Percentiles rank a stretch among this genome's conserved stretches.
These are phyloP conservation scores for Exophiala spinifera DNA, from an alignment of 2,329 filamentous ascomycete genomes.

Conservation along the genomic window DNA sequence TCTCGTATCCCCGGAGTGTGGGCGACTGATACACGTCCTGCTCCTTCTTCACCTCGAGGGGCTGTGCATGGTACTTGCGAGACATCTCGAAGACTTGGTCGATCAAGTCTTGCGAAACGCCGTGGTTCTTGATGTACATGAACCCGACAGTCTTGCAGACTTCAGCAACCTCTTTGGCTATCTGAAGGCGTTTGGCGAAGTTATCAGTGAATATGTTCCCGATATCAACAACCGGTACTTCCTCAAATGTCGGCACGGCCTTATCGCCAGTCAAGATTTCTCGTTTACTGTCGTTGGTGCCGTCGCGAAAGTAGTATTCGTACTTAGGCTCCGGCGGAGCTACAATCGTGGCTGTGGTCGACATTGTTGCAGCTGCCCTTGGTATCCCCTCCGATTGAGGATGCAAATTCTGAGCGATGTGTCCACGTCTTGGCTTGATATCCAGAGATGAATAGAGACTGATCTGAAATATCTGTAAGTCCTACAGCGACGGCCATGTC, in stretches of 20 bases:
- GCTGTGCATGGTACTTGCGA: conserved; percentile 21
- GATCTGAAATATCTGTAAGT: background rate
- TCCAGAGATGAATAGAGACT: background rate
- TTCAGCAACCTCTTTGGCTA: conserved; percentile 39
- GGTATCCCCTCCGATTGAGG: background rate
- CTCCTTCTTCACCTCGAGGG: conserved; percentile 18
- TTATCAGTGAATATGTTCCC: conserved; percentile 16
- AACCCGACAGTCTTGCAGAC: conserved; percentile 51
- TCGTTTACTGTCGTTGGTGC: conserved; percentile 7
- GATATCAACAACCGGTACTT: conserved; percentile 20
- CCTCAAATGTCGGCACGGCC: conserved; percentile 8
- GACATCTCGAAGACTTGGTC: conserved; percentile 27
- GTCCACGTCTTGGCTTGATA: background rate
- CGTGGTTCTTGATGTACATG: conserved; percentile 53
- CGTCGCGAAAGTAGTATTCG: conserved; percentile 12
- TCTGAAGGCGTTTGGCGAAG: conserved; percentile 3
- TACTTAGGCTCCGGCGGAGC: background rate
- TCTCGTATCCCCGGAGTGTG: conserved; percentile 18
- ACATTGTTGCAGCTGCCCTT: background rate
- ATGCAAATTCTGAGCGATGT: background rate
- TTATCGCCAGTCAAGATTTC: conserved; percentile 6
- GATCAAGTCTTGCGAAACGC: conserved; percentile 42
- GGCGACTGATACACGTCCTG: conserved; percentile 14
- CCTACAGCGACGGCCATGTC: background rate
- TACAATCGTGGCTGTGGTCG: conserved; percentile 6